Conservation (phyloP, 148 eudicot genomes). For the Nepenthes gracilis region DNA sequence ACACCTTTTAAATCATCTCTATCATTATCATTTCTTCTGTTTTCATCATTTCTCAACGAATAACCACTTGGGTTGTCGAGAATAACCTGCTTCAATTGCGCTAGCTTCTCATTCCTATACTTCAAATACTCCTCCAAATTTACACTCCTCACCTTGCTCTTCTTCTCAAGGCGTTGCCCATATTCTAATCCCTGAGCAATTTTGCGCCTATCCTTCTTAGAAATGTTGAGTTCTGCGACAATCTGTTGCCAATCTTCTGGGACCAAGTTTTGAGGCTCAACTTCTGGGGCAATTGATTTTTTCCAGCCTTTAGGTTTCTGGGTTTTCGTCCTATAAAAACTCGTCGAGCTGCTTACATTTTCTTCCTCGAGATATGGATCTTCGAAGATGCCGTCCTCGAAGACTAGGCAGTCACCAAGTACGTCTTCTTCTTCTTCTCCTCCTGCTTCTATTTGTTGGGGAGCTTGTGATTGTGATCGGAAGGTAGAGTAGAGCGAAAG, state of each 20-base stretch:
- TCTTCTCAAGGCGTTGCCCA: slow-evolving; percentile 40
- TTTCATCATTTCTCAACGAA: not conserved
- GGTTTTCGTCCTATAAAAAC: not conserved
- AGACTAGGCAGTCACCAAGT: slow-evolving; percentile 74
- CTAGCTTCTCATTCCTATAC: slow-evolving; percentile 38
- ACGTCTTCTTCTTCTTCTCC: slow-evolving; percentile 41
- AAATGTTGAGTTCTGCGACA: slow-evolving; percentile 52
- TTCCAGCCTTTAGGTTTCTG: not conserved
- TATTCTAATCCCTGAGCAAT: slow-evolving; percentile 54
- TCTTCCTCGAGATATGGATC: slow-evolving; percentile 36
- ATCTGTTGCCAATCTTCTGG: slow-evolving; percentile 62
- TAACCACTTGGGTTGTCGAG: slow-evolving; percentile 36
- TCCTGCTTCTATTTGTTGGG: not conserved
- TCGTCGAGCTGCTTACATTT: slow-evolving; percentile 1
- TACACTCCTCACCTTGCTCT: slow-evolving; percentile 21
- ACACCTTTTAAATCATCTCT: slow-evolving; percentile 2
- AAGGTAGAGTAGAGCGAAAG: not conserved
- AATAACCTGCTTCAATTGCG: slow-evolving; percentile 54
- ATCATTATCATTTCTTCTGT: not conserved
- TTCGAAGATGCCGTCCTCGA: slow-evolving; percentile 76
- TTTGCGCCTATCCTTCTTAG: slow-evolving; percentile 65
- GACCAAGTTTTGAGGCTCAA: slow-evolving; percentile 43
- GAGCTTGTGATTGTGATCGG: slow-evolving; percentile 4
- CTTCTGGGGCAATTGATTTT: slow-evolving; percentile 3
- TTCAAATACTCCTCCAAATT: slow-evolving; percentile 30